Evolutionary conservation across 345 rosid species (phyloP).

Genomic region (Citrus cavaleriei): DNA sequence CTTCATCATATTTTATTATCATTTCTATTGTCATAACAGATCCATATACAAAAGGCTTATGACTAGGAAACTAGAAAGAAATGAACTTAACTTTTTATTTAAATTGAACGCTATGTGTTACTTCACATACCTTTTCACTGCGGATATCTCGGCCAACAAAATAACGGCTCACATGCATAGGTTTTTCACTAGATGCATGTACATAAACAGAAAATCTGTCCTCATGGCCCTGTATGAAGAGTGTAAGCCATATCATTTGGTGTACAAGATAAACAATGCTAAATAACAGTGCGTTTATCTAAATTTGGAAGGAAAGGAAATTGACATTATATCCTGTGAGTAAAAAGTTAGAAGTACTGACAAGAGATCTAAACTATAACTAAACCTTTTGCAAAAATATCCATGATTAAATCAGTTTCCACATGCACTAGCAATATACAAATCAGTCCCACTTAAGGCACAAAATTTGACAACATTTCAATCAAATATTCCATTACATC

Average conservation of each 20-base stretch:
- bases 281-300: neutral
- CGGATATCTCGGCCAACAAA: conserved; percentile 61
- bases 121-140: conserved; percentile 44
- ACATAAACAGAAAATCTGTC: conserved; percentile 54
- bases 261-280: neutral
- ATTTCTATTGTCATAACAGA: neutral
- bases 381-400: neutral
- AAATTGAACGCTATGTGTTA: neutral
- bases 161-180: conserved; percentile 46
- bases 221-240: conserved; percentile 58
- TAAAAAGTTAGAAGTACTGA: neutral
- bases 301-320: neutral
- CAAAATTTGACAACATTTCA: neutral
- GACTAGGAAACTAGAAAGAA: neutral
- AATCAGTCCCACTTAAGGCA: neutral
- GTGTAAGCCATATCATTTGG: neutral
- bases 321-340: neutral
- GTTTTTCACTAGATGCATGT: conserved; percentile 57
- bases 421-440: neutral
- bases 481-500: neutral
- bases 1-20: neutral
- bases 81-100: neutral
- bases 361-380: neutral
- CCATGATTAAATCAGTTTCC: neutral
- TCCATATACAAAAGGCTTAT: neutral